Base-by-base conservation (phyloP, 306 rosid genomes). In the Cajanus cajan region DNA sequence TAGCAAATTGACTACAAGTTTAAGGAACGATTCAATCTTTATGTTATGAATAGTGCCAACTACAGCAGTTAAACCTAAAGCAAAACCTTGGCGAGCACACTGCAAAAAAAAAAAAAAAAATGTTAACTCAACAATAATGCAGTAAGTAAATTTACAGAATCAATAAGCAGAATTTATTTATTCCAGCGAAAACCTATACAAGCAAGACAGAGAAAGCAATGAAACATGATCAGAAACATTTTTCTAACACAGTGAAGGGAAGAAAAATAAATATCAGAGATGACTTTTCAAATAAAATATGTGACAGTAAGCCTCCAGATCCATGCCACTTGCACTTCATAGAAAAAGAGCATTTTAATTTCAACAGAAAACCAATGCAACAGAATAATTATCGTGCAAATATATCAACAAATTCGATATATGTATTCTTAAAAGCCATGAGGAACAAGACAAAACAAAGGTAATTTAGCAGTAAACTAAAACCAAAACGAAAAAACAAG, bases 71-170 rank as follows among this genome's bases (percentile, higher is more conserved):
- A 95, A 83, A 64, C 98, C 99, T 82, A 91, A 80, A 12, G 97
- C 97, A 80, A 95, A 95, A 43, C 99, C 99, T 76, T 90, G 98
- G 16, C 99, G 89, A 1, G 97, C 99, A 82, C 98, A 93, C 99
- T 95, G 97, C 89, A 84, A 89, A 57, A 78, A 34, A 59, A 82
- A 82, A 82, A 82, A 45, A 50, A 67, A 59, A 48, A 5, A 61
- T 11, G 40, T 28, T 36, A 68, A 40, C 34, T 71, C 22, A 4
- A 72, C 45, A 76, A 57, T 52, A 80, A 65, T 16, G 45, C 73
- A 67, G 10, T 21, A 43, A 67, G 61, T 8, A 71, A 64, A 48
- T 21, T 22, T 22, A 22, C 79, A 71, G 59, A 8, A 44, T 12
- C 51, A 21, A 67, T 24, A 13, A 73, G 28, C 22, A 54, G 36